phyloP scores from a whole-genome alignment of 352 stramenopile genomes.

The Peronospora tabacina region DNA sequence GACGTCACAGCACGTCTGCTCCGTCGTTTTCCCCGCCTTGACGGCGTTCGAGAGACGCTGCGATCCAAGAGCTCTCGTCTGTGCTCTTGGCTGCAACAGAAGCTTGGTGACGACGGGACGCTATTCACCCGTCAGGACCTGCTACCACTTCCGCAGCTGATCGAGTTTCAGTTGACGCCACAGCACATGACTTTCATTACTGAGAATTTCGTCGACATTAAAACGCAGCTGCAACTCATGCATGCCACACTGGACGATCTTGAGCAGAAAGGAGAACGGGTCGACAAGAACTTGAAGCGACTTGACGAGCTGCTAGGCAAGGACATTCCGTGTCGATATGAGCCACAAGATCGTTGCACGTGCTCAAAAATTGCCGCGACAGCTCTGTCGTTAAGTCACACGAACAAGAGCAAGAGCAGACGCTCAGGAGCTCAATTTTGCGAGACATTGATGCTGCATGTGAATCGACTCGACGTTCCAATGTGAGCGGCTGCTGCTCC shows the following conservation, averaged over 20 bases:
- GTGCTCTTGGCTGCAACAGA: slow-evolving; percentile 8
- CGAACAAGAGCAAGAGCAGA: not conserved
- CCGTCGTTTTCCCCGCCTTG: not conserved
- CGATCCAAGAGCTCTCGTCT: not conserved
- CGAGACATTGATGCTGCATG: not conserved
- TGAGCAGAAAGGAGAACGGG: slow-evolving; percentile 4
- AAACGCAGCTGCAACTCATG: slow-evolving; percentile 24
- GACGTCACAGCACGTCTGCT: not conserved
- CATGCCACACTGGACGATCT: slow-evolving; percentile 15
- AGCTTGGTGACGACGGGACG: not conserved
- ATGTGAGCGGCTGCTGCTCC: slow-evolving; percentile 9
- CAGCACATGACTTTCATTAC: slow-evolving; percentile 13
- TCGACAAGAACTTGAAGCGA: slow-evolving; percentile 1
- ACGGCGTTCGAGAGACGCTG: not conserved
- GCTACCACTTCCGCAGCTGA: slow-evolving; percentile 2
- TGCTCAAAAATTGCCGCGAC: not conserved
- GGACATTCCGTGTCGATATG: slow-evolving; percentile 4
- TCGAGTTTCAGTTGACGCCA: not conserved
- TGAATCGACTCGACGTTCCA: slow-evolving; percentile 17
- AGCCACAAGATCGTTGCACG: slow-evolving; percentile 1
- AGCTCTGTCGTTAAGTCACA: not conserved
- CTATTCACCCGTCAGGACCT: slow-evolving; percentile 1
- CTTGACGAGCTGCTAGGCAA: slow-evolving; percentile 8
- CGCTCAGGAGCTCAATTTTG: not conserved
- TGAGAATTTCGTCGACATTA: slow-evolving; percentile 14